phyloP scores from a whole-genome alignment of 2,329 filamentous ascomycete species.

The Cytospora mali region DNA sequence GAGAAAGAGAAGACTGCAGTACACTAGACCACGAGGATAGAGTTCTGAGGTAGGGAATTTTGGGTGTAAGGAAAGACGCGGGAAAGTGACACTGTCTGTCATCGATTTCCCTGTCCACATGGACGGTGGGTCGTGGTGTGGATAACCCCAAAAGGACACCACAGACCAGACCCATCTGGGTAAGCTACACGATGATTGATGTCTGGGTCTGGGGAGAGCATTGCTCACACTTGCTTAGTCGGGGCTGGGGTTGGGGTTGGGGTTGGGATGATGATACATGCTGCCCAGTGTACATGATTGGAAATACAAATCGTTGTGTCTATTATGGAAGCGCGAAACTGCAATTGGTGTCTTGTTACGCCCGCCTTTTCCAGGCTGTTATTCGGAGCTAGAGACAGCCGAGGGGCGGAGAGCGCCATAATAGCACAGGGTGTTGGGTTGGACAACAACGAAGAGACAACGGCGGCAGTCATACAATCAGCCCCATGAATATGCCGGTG shows the following conservation, averaged over 20 bases:
- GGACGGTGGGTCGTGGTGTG: conserved; percentile 9
- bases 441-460: conserved; percentile 11
- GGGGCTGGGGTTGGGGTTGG: neutral
- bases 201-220: neutral
- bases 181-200: neutral
- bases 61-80: conserved; percentile 4
- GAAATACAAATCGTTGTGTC: conserved; percentile 11
- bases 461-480: conserved; percentile 22
- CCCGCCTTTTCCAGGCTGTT: conserved; percentile 22
- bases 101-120: conserved; percentile 3
- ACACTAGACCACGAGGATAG: neutral
- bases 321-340: conserved; percentile 20
- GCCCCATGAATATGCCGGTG: conserved; percentile 14
- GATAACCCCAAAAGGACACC: conserved; percentile 9
- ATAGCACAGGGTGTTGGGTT: conserved; percentile 10
- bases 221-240: neutral
- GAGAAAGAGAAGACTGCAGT: neutral
- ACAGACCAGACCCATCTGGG: conserved; percentile 10
- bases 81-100: conserved; percentile 2
- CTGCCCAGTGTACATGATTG: neutral
- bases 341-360: conserved; percentile 18
- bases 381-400: neutral
- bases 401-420: conserved; percentile 20
- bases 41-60: neutral
- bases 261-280: neutral